Evolutionary conservation across 2,329 filamentous ascomycete genomes (phyloP).

Genomic region (Trichoderma sp.): DNA sequence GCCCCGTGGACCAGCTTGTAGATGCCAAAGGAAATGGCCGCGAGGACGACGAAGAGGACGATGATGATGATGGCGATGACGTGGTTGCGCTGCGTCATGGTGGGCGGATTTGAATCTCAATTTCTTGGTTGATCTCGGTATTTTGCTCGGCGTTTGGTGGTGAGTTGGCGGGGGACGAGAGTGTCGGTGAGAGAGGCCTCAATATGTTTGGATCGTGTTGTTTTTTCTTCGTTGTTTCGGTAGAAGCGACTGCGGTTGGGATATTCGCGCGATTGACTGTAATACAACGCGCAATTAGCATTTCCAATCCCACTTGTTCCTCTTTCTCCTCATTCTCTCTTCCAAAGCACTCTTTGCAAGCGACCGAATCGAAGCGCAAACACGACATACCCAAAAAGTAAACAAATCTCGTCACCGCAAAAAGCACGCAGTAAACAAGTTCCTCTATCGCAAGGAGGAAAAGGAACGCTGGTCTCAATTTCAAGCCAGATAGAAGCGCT

Average conservation of each 20-base stretch:
- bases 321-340: too few relatives aligned
- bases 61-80: constrained; percentile 70
- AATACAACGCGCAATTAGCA: too few relatives aligned
- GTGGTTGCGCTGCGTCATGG: constrained; percentile 65
- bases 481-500: neutral
- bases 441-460: neutral
- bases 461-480: neutral
- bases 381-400: neutral
- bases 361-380: neutral
- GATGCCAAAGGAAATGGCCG: constrained; percentile 64
- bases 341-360: too few relatives aligned
- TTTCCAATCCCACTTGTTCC: too few relatives aligned
- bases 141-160: neutral
- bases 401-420: constrained; percentile 19
- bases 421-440: neutral
- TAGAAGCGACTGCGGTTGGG: too few relatives aligned
- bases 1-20: constrained; percentile 61
- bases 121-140: neutral
- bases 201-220: too few relatives aligned
- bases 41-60: constrained; percentile 64
- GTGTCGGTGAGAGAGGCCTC: neutral
- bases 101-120: constrained; percentile 36
- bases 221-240: too few relatives aligned
- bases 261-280: too few relatives aligned
- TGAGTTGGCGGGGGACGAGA: neutral